Conservation (phyloP, 805 yeast species). For the Wickerhamomyces bisporus region DNA sequence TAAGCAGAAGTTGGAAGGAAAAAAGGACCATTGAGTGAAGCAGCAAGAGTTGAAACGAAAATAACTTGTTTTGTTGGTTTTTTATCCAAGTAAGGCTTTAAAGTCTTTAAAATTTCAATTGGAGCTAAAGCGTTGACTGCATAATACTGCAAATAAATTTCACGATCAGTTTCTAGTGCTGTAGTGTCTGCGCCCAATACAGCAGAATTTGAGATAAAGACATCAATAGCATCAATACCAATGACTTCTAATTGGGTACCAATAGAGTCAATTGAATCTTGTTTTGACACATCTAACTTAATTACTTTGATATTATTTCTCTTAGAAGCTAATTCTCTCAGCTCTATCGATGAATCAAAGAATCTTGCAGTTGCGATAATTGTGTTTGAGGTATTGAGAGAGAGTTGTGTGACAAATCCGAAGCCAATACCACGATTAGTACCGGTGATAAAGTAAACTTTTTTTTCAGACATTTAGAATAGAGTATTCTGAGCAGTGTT, state of each 20-base stretch:
- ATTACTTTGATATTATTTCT: conserved; percentile 6
- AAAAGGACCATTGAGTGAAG: conserved; percentile 14
- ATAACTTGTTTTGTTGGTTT: conserved; percentile 21
- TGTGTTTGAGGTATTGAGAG: conserved; percentile 1
- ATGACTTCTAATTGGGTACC: not conserved
- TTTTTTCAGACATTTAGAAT: too few species aligned
- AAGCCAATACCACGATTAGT: conserved; percentile 12
- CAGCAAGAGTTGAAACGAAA: conserved; percentile 25
- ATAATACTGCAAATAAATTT: too few species aligned
- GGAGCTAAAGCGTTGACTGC: too few species aligned
- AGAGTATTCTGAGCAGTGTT: too few species aligned
- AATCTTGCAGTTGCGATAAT: conserved; percentile 6
- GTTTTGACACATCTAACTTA: conserved; percentile 7
- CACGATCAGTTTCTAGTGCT: too few species aligned
- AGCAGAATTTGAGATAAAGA: conserved; percentile 15
- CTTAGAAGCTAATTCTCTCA: conserved; percentile 2
- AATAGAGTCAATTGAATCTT: conserved; percentile 6
- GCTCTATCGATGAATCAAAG: not conserved
- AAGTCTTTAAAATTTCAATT: too few species aligned
- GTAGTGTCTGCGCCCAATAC: too few species aligned
- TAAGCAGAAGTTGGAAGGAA: conserved; percentile 24
- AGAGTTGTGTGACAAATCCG: conserved; percentile 2
- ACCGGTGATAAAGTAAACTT: not conserved
- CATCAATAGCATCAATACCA: conserved; percentile 8
- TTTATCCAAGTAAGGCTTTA: conserved; percentile 19